Base-by-base conservation (phyloP, 257 asterid genomes). In the Solanum clarkiae region DNA sequence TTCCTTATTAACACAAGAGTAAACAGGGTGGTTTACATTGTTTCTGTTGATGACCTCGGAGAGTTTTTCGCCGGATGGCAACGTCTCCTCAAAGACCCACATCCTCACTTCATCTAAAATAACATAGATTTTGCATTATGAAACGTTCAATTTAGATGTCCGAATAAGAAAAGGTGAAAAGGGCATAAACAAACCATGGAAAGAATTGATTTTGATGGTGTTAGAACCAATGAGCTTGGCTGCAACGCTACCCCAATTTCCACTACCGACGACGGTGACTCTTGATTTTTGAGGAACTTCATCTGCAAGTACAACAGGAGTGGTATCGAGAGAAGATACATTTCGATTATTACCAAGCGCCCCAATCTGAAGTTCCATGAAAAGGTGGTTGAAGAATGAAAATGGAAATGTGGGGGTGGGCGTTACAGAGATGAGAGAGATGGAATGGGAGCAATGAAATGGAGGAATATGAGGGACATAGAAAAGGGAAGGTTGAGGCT, bases 201-300 rank as follows among this genome's bases (percentile, higher is more conserved):
- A 94, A n/a, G 94, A 88, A 71, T 63, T 16, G 24, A 90, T 91
- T 63, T 88, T 91, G 77, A 91, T 90, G 40, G 98, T 87, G 87
- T 94, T 94, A 87, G 94, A 92, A 13, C 97, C 98, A 87, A 94
- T 94, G 90, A 95, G 98, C 88, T 93, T 95, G 85, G 98, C 90
- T 17, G 98, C 97, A 54, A 95, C 98, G 90, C 98, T 94, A 4
- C 98, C 98, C 98, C 98, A 95, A 81, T 95, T 95, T 69, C 98
- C 98, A 59, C 98, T 94, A 55, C 98, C 98, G 47, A 95, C 95
- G 54, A 95, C 94, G 49, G 98, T 90, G 87, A 95, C 97, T 86
- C 88, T 91, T 1, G 92, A 93, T 87, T 87, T 92, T 36, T 20
- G 45, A 45, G 88, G 53, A 80, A 88, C 20, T 74, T 81, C 86